These are phyloP conservation scores for Taphrina pruni DNA, from an alignment of 1,139 yeast species.

Conservation along the genomic window DNA sequence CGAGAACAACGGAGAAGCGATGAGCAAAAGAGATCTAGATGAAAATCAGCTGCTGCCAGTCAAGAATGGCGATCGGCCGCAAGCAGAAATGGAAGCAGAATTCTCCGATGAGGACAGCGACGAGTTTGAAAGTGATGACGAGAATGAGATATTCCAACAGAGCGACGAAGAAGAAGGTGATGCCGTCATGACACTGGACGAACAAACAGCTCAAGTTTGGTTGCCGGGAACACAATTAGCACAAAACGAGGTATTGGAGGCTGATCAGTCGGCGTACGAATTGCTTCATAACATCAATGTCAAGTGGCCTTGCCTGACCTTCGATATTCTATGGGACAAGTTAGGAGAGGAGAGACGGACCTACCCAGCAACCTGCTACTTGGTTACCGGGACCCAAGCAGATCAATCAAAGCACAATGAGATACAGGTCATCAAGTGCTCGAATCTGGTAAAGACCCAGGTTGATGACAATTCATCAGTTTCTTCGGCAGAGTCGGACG, in stretches of 20 bases:
- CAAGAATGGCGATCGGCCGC: constrained; percentile 33
- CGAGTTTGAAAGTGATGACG: constrained; percentile 89
- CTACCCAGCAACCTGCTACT: constrained; percentile 84
- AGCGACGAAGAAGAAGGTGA: constrained; percentile 55
- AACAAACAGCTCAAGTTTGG: constrained; percentile 52
- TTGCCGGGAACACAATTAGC: constrained; percentile 60
- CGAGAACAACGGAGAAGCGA: background rate
- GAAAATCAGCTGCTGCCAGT: constrained; percentile 17
- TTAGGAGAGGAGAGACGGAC: constrained; percentile 87
- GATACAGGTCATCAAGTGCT: constrained; percentile 78
- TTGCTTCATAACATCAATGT: constrained; percentile 92
- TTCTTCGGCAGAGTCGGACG: constrained; percentile 69
- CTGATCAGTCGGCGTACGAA: constrained; percentile 94
- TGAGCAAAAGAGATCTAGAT: constrained; percentile 37
- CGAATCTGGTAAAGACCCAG: constrained; percentile 81
- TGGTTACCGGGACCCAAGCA: constrained; percentile 96
- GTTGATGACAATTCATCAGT: constrained; percentile 65
- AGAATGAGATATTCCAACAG: constrained; percentile 57
- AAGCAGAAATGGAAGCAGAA: constrained; percentile 15
- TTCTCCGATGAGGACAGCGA: constrained; percentile 54
- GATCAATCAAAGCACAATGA: constrained; percentile 85
- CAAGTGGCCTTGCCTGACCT: constrained; percentile 96
- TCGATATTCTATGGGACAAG: constrained; percentile 84
- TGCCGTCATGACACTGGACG: constrained; percentile 67
- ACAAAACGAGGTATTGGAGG: constrained; percentile 93